Conservation (phyloP, 1,284 basidiomycete species). For the Apiotrichum akiyoshidainum region DNA sequence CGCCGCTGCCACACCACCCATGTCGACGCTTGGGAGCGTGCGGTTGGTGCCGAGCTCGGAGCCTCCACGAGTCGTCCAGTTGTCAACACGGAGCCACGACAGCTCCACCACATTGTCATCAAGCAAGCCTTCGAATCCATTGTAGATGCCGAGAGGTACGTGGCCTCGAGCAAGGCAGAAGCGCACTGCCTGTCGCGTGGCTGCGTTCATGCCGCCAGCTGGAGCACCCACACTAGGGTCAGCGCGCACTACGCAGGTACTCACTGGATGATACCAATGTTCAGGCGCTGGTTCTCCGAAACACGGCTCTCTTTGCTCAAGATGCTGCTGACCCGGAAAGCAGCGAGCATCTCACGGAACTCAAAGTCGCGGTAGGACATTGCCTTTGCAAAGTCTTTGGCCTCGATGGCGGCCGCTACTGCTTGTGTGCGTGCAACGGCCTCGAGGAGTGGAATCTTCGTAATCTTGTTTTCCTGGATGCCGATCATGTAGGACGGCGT, state of each 20-base stretch:
- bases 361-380: conserved; percentile 88
- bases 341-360: conserved; percentile 79
- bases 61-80: conserved; percentile 92
- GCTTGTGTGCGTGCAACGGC: conserved; percentile 86
- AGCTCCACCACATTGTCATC: conserved; percentile 82
- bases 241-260: no score
- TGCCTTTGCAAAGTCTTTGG: conserved; percentile 81
- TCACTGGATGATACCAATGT: conserved; percentile 80
- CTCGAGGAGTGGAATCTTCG: conserved; percentile 82
- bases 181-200: conserved; percentile 87
- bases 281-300: conserved; percentile 68
- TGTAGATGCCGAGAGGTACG: conserved; percentile 83
- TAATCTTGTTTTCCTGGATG: conserved; percentile 92
- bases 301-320: conserved; percentile 62
- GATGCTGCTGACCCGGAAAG: conserved; percentile 71
- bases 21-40: conserved; percentile 74
- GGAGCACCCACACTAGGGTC: conserved; percentile 72
- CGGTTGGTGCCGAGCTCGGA: conserved; percentile 98
- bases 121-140: conserved; percentile 90
- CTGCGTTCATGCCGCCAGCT: conserved; percentile 98
- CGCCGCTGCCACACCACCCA: conserved; percentile 80
- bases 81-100: conserved; percentile 95
- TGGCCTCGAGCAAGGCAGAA: conserved; percentile 92
- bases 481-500: conserved; percentile 98
- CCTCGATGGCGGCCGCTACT: conserved; percentile 76